These are phyloP conservation scores for bread wheat (Triticum aestivum) DNA, from an alignment of 176 grass and related monocot species.

Conservation along the genomic window DNA sequence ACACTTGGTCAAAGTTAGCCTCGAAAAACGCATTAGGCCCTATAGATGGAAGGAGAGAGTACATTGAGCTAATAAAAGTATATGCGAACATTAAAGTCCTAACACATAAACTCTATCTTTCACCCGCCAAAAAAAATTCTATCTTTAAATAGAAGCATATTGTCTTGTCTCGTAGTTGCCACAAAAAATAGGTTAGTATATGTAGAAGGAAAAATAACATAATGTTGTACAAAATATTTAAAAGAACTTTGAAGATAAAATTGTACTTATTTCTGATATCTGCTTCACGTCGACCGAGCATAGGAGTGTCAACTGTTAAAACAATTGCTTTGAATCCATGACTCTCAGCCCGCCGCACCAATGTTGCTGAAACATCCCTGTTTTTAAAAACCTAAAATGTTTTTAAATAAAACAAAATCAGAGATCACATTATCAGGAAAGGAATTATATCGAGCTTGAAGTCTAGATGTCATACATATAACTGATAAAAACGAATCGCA, in stretches of 20 bases:
- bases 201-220: not conserved
- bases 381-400: conserved; percentile 62
- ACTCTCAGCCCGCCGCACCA: conserved; percentile 67
- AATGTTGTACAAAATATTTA: not conserved
- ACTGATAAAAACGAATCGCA: conserved; percentile 83
- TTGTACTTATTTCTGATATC: conserved; percentile 83
- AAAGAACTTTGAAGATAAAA: not conserved
- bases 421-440: not conserved
- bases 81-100: not conserved
- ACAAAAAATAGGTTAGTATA: not conserved
- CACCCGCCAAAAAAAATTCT: too few species aligned
- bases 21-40: too few species aligned
- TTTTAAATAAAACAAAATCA: not conserved
- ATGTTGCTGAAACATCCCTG: conserved; percentile 60
- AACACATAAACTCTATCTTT: not conserved
- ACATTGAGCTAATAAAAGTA: not conserved
- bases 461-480: conserved; percentile 67
- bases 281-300: conserved; percentile 74
- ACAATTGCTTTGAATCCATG: conserved; percentile 83
- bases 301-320: conserved; percentile 84
- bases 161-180: too few species aligned
- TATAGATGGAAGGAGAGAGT: too few species aligned
- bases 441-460: not conserved
- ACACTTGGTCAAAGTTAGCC: too few species aligned
- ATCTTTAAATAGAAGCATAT: not conserved